Base-by-base conservation (phyloP, 495 filamentous ascomycete species). In the Aspergillus baeticus region DNA sequence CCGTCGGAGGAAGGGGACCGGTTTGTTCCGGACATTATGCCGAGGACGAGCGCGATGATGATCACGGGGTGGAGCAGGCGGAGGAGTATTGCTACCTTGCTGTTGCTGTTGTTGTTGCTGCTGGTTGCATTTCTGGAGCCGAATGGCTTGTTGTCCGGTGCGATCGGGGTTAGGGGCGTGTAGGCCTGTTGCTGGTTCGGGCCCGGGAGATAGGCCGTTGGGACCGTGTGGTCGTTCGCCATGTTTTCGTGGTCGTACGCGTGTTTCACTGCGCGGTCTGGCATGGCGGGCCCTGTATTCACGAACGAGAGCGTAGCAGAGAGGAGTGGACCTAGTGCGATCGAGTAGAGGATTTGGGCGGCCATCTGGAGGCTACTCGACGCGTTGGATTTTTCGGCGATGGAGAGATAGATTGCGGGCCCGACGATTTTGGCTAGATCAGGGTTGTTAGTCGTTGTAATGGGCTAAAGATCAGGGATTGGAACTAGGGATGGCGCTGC, bases 291-390 rank as follows among this genome's bases (percentile, higher is more conserved):
- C 15, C 17, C 20, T 33, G 42, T 45, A 22, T 45, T 45, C 6
- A 45, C 18, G 20, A 45, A 45, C 5, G 42, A 45, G 18, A 45
- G 42, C 17, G 42, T 45, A 1, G 42, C 42, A 10, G 42, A 45
- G 42, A 45, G 42, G 1, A 45, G 10, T 1, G 42, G 42, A 20
- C 42, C 42, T 2, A 45, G 42, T 15, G 42, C 42, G 42, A 45
- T 45, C 23, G 20, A 20, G 42, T 45, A 45, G n/a, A 45, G 42
- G 42, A 45, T 45, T 22, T 22, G 42, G 18, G 42, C 42, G n/a
- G 42, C 42, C 15, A 45, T 22, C 14, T 45, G 42, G 42, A 45
- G 42, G 42, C 14, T 14, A 7, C 15, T 18, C 2, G 42, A 45
- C 6, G 42, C 17, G 42, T 18, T 10, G 20, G 42, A 8, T 22